Percentiles rank a stretch among this genome's conserved stretches.
These are phyloP conservation scores for Linaria vulgaris DNA, from an alignment of 257 asterid species.

Conservation along the genomic window DNA sequence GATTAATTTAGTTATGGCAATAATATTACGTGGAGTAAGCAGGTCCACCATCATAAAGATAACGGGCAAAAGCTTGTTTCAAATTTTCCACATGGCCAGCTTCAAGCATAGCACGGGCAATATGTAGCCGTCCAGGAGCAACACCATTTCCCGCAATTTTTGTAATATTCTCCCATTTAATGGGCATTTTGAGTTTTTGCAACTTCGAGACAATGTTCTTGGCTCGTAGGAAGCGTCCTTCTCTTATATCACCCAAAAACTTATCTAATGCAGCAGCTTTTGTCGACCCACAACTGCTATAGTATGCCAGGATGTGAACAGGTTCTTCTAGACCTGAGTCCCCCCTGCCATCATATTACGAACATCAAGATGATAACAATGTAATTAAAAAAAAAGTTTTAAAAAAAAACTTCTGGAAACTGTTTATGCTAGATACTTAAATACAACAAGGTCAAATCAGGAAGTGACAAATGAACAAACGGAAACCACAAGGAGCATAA, in stretches of 20 bases:
- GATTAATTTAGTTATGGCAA: constrained; percentile 12
- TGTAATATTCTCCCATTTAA: constrained; percentile 79
- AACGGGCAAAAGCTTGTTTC: constrained; percentile 79
- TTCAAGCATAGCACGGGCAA: constrained; percentile 97
- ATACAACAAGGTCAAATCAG: constrained; percentile 4
- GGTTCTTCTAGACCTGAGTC: constrained; percentile 74
- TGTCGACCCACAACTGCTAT: constrained; percentile 88
- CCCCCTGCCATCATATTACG: constrained; percentile 46
- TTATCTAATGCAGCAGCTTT: constrained; percentile 58
- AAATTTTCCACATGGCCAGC: constrained; percentile 95
- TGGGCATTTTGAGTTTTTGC: constrained; percentile 76
- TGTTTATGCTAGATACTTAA: background rate
- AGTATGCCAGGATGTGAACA: constrained; percentile 97
- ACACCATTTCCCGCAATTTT: constrained; percentile 92
- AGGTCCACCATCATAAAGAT: constrained; percentile 96
- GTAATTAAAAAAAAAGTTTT: background rate
- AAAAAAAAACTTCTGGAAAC: background rate
- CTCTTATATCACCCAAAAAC: constrained; percentile 63
- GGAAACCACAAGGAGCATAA: constrained; percentile 9
- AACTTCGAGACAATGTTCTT: constrained; percentile 78
- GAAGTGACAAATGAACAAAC: constrained; percentile 7
- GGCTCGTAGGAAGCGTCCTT: constrained; percentile 86
- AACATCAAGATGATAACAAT: constrained; percentile 18
- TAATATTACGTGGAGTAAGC: constrained; percentile 84
- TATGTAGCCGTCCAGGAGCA: constrained; percentile 95